A percentile compares a stretch with the other conserved stretches of the same genome.
These are phyloP conservation scores for Oryza rufipogon DNA, from an alignment of 176 grass and related monocot genomes.

Conservation along the genomic window DNA sequence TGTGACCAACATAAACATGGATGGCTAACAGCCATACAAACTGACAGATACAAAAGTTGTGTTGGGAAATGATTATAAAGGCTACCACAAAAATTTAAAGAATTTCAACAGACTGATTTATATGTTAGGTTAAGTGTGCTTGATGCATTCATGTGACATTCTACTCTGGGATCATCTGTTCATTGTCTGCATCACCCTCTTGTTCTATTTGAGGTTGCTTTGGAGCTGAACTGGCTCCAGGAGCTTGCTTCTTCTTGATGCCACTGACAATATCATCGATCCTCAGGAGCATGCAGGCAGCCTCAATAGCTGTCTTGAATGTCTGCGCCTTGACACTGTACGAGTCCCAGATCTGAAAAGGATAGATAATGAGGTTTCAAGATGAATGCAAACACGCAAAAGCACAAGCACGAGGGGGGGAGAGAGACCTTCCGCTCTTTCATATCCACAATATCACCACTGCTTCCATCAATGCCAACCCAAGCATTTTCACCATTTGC, in stretches of 20 bases:
- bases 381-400: background rate
- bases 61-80: background rate
- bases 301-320: conserved; percentile 96
- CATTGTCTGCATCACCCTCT: conserved; percentile 85
- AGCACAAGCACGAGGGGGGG: background rate
- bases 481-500: conserved; percentile 90
- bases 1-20: background rate
- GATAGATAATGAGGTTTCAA: conserved; percentile 1
- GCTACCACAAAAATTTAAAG: background rate
- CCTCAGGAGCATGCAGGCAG: conserved; percentile 91
- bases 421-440: conserved; percentile 72
- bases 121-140: background rate
- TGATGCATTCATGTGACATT: background rate
- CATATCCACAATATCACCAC: conserved; percentile 35
- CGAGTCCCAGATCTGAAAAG: conserved; percentile 71
- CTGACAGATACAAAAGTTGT: background rate
- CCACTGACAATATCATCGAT: conserved; percentile 98
- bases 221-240: conserved; percentile 62
- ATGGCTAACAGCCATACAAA: background rate
- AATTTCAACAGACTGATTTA: background rate
- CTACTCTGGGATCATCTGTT: conserved; percentile 96
- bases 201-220: conserved; percentile 85
- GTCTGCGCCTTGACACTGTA: conserved; percentile 88
- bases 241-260: conserved; percentile 85
- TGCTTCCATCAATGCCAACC: conserved; percentile 70